Percentiles rank a stretch among this genome's conserved stretches.
Conservation (phyloP, 2,329 filamentous ascomycete species). For the Westerdykella aurantiaca region DNA sequence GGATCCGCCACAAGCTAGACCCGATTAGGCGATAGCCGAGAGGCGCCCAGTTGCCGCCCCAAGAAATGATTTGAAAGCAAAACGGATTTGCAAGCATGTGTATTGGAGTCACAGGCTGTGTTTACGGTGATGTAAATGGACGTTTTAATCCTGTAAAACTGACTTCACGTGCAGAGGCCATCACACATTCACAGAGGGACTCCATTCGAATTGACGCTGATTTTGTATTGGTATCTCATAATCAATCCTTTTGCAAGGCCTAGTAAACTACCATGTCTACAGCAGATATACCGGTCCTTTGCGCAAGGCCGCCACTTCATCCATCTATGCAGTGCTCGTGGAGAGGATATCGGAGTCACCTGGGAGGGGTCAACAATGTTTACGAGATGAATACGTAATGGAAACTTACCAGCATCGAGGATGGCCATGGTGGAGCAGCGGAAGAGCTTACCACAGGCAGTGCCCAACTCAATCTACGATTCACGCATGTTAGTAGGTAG, state of each 20-base stretch:
- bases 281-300: neutral
- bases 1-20: slow-evolving; percentile 6
- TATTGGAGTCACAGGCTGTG: slow-evolving; percentile 1
- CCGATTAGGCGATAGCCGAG: slow-evolving; percentile 2
- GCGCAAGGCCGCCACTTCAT: neutral
- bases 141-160: slow-evolving; percentile 1
- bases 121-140: slow-evolving; percentile 3
- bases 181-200: neutral
- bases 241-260: neutral
- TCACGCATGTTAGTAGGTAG: slow-evolving; percentile 54
- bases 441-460: slow-evolving; percentile 98
- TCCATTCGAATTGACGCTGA: neutral
- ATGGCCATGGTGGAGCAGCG: slow-evolving; percentile 96
- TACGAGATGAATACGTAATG: slow-evolving; percentile 4
- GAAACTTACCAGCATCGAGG: slow-evolving; percentile 69
- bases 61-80: neutral
- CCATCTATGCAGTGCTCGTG: slow-evolving; percentile 52
- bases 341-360: slow-evolving; percentile 88
- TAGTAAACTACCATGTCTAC: neutral
- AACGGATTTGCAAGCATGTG: neutral
- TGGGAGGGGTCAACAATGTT: slow-evolving; percentile 7
- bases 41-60: neutral
- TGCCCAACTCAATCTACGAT: slow-evolving; percentile 90
- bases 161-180: no score
- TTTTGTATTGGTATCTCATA: slow-evolving; percentile 2